Evolutionary conservation across 2,329 filamentous ascomycete species (phyloP).

Genomic region (Xylogone sp.): DNA sequence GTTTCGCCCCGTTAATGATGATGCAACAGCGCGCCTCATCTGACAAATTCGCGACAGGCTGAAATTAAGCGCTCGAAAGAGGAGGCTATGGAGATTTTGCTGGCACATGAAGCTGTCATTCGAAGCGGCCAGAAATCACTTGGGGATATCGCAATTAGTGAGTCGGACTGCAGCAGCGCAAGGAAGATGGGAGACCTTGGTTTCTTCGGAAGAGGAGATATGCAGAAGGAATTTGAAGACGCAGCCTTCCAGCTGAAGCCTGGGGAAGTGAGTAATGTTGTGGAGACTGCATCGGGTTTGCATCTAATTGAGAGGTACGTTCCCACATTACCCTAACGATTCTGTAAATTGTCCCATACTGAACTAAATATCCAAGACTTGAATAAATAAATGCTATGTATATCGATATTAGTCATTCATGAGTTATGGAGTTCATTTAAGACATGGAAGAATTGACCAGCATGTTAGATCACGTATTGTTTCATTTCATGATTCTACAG

Average conservation of each 20-base stretch:
- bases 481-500: not conserved
- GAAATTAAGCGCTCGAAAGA: conserved; percentile 86
- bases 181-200: conserved; percentile 92
- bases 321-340: not conserved
- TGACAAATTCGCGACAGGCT: conserved; percentile 37
- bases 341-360: conserved; percentile 20
- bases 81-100: conserved; percentile 76
- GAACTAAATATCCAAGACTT: conserved; percentile 7
- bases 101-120: conserved; percentile 73
- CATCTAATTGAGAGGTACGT: conserved; percentile 89
- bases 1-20: conserved; percentile 14
- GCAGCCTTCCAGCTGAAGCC: conserved; percentile 86
- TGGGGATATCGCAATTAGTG: conserved; percentile 79
- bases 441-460: not conserved
- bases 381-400: conserved; percentile 6
- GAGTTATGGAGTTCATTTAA: not conserved
- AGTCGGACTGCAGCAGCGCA: conserved; percentile 94
- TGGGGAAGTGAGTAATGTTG: conserved; percentile 80
- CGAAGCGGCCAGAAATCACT: conserved; percentile 63
- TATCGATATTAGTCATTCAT: not conserved
- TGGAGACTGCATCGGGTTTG: conserved; percentile 89
- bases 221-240: conserved; percentile 99
- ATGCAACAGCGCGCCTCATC: conserved; percentile 1
- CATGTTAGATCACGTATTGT: too few relatives aligned
- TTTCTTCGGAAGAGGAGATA: conserved; percentile 90